These are phyloP conservation scores for Cupressus sempervirens DNA, from an alignment of 75 land plant genomes.

Conservation along the genomic window DNA sequence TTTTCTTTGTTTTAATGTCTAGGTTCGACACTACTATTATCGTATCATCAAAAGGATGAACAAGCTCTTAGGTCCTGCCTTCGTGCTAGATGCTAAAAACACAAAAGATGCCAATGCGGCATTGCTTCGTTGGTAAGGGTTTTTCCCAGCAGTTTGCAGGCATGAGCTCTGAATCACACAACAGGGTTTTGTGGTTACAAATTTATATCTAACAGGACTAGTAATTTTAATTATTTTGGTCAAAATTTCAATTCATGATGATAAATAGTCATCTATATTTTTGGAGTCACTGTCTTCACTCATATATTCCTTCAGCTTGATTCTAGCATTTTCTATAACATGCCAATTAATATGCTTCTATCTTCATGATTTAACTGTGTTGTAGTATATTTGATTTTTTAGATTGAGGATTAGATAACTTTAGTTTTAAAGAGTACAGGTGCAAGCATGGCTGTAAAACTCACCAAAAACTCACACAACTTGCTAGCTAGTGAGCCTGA, in stretches of 20 bases:
- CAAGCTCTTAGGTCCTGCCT: slow-evolving; percentile 70
- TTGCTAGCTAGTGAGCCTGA: too few species aligned
- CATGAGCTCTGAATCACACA: neutral
- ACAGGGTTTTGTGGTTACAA: neutral
- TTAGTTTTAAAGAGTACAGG: neutral
- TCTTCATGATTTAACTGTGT: neutral
- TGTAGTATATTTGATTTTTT: neutral
- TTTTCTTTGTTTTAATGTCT: slow-evolving; percentile 17
- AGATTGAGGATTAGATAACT: neutral
- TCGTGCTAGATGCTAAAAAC: slow-evolving; percentile 75
- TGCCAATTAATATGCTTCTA: neutral
- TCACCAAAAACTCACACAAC: too few species aligned
- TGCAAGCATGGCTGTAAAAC: neutral
- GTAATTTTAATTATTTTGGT: neutral
- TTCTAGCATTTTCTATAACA: neutral
- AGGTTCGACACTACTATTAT: slow-evolving; percentile 95
- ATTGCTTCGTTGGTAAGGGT: slow-evolving; percentile 81
- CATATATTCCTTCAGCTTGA: neutral
- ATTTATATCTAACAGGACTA: neutral
- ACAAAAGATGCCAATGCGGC: slow-evolving; percentile 90
- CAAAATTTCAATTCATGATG: neutral
- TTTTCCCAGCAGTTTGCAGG: neutral
- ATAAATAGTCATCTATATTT: neutral
- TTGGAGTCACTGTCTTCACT: neutral
- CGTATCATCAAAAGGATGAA: slow-evolving; percentile 88